Evolutionary conservation across 345 rosid species (phyloP).

Genomic region (Acer campestre): DNA sequence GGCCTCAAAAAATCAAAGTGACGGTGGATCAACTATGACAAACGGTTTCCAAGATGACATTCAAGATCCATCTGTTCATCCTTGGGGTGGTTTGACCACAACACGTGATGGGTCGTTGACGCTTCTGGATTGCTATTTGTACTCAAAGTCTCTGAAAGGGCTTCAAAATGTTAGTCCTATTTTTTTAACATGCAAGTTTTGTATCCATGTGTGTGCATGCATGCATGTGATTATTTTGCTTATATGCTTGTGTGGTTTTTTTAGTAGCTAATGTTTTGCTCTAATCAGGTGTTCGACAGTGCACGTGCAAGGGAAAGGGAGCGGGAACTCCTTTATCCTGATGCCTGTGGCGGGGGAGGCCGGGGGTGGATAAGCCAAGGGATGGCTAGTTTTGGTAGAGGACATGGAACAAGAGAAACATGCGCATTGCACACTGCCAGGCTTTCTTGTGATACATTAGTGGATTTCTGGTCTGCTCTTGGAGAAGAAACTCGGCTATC

Average conservation of each 20-base stretch:
- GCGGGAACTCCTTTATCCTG: constrained; percentile 92
- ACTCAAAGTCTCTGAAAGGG: constrained; percentile 66
- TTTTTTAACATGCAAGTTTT: neutral
- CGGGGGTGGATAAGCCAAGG: constrained; percentile 99
- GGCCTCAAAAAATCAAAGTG: constrained; percentile 41
- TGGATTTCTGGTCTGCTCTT: constrained; percentile 93
- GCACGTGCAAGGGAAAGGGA: constrained; percentile 90
- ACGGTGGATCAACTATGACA: constrained; percentile 35
- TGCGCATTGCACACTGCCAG: constrained; percentile 94
- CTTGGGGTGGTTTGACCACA: constrained; percentile 93
- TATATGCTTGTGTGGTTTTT: neutral
- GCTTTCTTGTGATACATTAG: constrained; percentile 87
- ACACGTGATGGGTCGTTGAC: constrained; percentile 81
- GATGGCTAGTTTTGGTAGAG: constrained; percentile 75
- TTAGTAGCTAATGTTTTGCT: constrained; percentile 41
- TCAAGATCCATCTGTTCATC: constrained; percentile 81
- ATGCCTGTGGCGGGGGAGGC: constrained; percentile 98
- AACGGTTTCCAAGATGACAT: constrained; percentile 56
- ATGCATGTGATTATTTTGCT: neutral
- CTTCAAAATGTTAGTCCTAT: constrained; percentile 70
- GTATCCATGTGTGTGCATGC: neutral
- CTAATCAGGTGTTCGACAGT: constrained; percentile 86
- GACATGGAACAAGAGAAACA: constrained; percentile 90
- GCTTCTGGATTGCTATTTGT: constrained; percentile 76
- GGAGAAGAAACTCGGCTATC: constrained; percentile 85